Evolutionary conservation across 2,329 filamentous ascomycete genomes (phyloP).

Genomic region (Sporothrix globosa): DNA sequence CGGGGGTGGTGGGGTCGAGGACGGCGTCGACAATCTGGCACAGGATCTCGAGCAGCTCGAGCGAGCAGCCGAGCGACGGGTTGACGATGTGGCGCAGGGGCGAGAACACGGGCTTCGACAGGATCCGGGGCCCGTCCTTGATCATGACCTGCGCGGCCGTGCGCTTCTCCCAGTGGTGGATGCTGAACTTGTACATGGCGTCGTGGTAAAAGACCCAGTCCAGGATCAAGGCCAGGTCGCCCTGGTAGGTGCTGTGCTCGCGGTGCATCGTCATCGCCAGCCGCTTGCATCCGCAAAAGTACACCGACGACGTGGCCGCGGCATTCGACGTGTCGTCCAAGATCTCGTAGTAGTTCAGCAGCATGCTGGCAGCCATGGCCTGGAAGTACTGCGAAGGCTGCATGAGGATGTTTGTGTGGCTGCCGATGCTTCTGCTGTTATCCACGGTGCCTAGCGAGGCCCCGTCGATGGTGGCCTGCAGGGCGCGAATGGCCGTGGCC

Average conservation of each 20-base stretch:
- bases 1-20: constrained; percentile 30
- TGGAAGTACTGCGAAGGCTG: constrained; percentile 29
- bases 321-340: constrained; percentile 28
- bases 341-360: constrained; percentile 36
- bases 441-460: background rate
- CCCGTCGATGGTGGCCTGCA: constrained; percentile 31
- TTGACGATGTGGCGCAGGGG: constrained; percentile 34
- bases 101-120: constrained; percentile 35
- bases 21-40: constrained; percentile 35
- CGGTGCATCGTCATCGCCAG: constrained; percentile 31
- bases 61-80: constrained; percentile 34
- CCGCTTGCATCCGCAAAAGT: constrained; percentile 36
- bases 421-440: background rate
- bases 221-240: constrained; percentile 35
- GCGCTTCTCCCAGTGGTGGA: constrained; percentile 35
- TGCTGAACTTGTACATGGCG: constrained; percentile 37
- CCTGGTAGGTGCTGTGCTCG: constrained; percentile 34
- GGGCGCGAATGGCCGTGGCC: constrained; percentile 26
- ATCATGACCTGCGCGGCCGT: constrained; percentile 26
- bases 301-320: constrained; percentile 31
- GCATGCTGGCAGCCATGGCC: constrained; percentile 37
- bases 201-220: constrained; percentile 38
- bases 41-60: constrained; percentile 35
- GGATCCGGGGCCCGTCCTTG: constrained; percentile 29
- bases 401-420: background rate